Evolutionary conservation across 768 basidiomycete genomes (phyloP), one percentile per base, ranked within the genome.

Genomic region (Russula emetica): DNA sequence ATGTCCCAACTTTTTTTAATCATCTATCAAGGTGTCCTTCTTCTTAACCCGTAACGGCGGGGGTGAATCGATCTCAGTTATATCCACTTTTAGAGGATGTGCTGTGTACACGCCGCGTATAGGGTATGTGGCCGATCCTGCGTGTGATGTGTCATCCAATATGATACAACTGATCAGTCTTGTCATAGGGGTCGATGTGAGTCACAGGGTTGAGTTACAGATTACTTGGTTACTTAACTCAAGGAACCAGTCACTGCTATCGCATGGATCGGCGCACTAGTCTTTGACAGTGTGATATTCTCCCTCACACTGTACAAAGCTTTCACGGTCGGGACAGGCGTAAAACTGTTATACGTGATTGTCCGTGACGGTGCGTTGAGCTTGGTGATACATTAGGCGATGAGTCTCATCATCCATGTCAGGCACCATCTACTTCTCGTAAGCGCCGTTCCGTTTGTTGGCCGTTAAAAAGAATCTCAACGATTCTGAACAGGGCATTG

Each of bases 381-480:
- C 14, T 38, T 2, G 26, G 24, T 8, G 4, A 22, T 22, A 13
- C 9, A 7, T 16, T 24, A 18, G 10, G 14, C 49, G 36, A n/a
- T 13, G 22, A 34, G 16, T 6, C 38, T 57, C 2, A 64, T 22
- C n/a, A 13, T 40, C 14, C 49, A 20, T 34, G 20, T 5, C 34
- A 65, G 64, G 63, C 7, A 28, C 64, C 42, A 61, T 65, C 34
- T 65, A 65, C 50, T 65, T 44, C 42, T 65, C 59, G 64, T 65
- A 52, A 14, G 64, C 6, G 18, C 2, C 30, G 18, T 52, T 51
- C 24, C 9, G 7, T n/a, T 24, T 36, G 13, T 26, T 54, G 20
- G 3, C 42, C 28, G 32, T 44, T 38, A 45, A 13, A 36, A 44
- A 18, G 22, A 26, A 16, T 7, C 22, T 30, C 52, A 42, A 55